These are phyloP conservation scores for Ophiostoma sp. DNA, from an alignment of 2,329 filamentous ascomycete genomes.

Conservation along the genomic window DNA sequence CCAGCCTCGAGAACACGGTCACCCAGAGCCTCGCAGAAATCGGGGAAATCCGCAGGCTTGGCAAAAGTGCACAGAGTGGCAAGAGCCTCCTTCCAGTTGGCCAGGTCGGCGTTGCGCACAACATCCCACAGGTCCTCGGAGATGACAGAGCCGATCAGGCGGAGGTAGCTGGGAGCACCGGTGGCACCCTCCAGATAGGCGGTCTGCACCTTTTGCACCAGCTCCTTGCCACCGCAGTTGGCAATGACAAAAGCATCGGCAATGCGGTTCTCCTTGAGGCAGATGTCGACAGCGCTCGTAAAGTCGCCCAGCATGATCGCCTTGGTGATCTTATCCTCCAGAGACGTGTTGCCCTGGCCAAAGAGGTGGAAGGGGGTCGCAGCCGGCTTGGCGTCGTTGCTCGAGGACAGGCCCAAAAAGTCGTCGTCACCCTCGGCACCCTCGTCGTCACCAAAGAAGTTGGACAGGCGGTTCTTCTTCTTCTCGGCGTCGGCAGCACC, in stretches of 20 bases:
- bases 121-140: slow-evolving; percentile 97
- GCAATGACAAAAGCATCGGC: slow-evolving; percentile 98
- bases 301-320: slow-evolving; percentile 89
- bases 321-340: slow-evolving; percentile 81
- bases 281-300: slow-evolving; percentile 80
- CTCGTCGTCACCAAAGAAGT: slow-evolving; percentile 75
- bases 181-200: slow-evolving; percentile 82
- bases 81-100: slow-evolving; percentile 96
- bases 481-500: slow-evolving; percentile 39
- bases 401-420: slow-evolving; percentile 80
- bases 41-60: slow-evolving; percentile 81
- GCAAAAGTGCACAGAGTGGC: slow-evolving; percentile 93
- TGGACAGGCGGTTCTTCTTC: slow-evolving; percentile 62
- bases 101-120: slow-evolving; percentile 89
- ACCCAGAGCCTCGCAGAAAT: slow-evolving; percentile 90
- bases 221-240: slow-evolving; percentile 88
- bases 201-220: slow-evolving; percentile 88
- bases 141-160: slow-evolving; percentile 84
- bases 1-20: slow-evolving; percentile 79
- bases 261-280: slow-evolving; percentile 79
- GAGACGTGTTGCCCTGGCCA: slow-evolving; percentile 72
- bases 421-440: slow-evolving; percentile 71
- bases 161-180: slow-evolving; percentile 82
- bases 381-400: slow-evolving; percentile 55
- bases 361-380: slow-evolving; percentile 74